Percentiles rank a stretch among this genome's conserved stretches.
Conservation (phyloP, 805 yeast genomes). For the Komagataella mondaviorum region DNA sequence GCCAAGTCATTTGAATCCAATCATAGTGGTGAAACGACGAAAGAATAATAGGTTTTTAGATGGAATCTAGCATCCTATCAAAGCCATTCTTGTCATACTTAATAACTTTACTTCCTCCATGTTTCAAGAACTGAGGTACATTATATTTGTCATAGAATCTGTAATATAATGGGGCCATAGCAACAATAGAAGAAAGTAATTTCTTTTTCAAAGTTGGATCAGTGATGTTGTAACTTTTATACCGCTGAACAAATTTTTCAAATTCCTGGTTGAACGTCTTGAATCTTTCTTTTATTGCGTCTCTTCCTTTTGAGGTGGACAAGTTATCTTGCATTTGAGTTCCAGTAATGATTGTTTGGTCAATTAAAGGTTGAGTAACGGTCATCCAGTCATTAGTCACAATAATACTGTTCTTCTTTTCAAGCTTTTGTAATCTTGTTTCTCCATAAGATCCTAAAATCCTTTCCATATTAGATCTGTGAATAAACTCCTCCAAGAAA, state of each 20-base stretch:
- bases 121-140: slow-evolving; percentile 57
- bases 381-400: slow-evolving; percentile 72
- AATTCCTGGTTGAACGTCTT: slow-evolving; percentile 70
- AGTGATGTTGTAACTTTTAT: slow-evolving; percentile 49
- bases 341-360: slow-evolving; percentile 56
- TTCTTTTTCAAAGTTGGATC: slow-evolving; percentile 53
- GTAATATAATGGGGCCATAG: slow-evolving; percentile 74
- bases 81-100: slow-evolving; percentile 40
- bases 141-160: slow-evolving; percentile 73
- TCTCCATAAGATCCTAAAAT: slow-evolving; percentile 47
- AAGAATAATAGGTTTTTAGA: too few species aligned
- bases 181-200: slow-evolving; percentile 59
- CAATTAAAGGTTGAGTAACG: slow-evolving; percentile 66
- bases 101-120: slow-evolving; percentile 48
- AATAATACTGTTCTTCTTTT: slow-evolving; percentile 58
- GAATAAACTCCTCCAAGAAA: slow-evolving; percentile 60
- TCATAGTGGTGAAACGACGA: not conserved
- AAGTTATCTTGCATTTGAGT: slow-evolving; percentile 28
- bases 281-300: slow-evolving; percentile 73
- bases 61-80: slow-evolving; percentile 15
- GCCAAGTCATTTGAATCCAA: not conserved
- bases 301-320: slow-evolving; percentile 53
- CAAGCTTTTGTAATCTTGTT: slow-evolving; percentile 51
- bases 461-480: slow-evolving; percentile 39
- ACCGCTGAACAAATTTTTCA: slow-evolving; percentile 60